Base-by-base conservation (phyloP, 192 early-diverging fungal genomes). In the Ramicandelaber brevisporus region DNA sequence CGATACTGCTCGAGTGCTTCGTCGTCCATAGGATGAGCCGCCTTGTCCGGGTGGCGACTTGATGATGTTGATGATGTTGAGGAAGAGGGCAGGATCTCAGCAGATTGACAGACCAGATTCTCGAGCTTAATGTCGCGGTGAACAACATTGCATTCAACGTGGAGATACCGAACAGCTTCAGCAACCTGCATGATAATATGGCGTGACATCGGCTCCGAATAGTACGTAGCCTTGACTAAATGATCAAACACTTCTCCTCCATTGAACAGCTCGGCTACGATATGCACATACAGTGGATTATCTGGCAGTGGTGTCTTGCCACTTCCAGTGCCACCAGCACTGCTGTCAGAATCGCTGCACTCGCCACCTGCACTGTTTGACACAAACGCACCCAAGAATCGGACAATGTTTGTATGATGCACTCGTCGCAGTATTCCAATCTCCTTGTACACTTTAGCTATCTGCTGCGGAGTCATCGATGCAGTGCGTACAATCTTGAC, bases 111-210 rank as follows among this genome's bases (percentile, higher is more conserved):
- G 6, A 78, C 50, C 25, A 87, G 59, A 46, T 93, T 93, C 41
- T 93, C 87, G 8, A 74, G 74, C 58, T 93, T 93, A 37, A 93
- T 81, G 46, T 93, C 87, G 25, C 86, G 65, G 44, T 84, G 80
- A 19, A 78, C 66, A n/a, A 84, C 62, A 33, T 76, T 70, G 30
- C 53, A 51, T 32, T 77, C 70, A 21, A 71, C 68, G 38, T 92
- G 86, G 20, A 87, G 53, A 40, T 87, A 80, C 31, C 65, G 57
- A 20, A 92, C 60, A 3, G 68, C 82, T 30, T 74, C 54, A 3
- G 80, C 82, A 19, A 92, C 72, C 50, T 92, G 82, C 16, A 68
- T 55, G 33, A 85, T 80, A 26, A 85, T 73, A 40, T 82, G 73
- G 3, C 79, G 66, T 9, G 73, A 51, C 20, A 79, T 40, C 4